Evolutionary conservation across 805 yeast genomes (phyloP).

Genomic region (Pichia rugopelliculosa): DNA sequence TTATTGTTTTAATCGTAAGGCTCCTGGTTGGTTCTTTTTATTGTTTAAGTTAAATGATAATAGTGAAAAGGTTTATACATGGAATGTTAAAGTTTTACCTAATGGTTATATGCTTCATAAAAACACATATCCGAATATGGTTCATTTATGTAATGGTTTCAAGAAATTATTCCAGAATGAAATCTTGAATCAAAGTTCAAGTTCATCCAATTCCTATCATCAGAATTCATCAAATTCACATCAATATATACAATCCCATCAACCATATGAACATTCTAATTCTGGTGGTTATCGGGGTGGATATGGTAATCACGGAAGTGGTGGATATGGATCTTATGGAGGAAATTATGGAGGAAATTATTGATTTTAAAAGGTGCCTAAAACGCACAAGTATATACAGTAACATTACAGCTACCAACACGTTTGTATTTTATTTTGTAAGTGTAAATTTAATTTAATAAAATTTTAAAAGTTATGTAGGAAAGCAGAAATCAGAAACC

Average conservation of each 20-base stretch:
- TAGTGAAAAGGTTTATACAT: slow-evolving; percentile 59
- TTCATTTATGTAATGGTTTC: slow-evolving; percentile 88
- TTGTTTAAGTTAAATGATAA: slow-evolving; percentile 73
- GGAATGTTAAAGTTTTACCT: slow-evolving; percentile 90
- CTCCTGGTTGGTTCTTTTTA: slow-evolving; percentile 89
- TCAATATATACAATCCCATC: slow-evolving; percentile 10
- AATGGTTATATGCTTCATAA: slow-evolving; percentile 77
- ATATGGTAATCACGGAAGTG: slow-evolving; percentile 10
- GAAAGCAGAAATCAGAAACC: background rate
- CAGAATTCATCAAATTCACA: background rate
- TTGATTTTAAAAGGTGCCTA: background rate
- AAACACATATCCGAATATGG: slow-evolving; percentile 83
- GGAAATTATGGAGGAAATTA: slow-evolving; percentile 3
- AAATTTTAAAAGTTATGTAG: background rate
- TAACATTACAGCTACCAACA: background rate
- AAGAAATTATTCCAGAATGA: slow-evolving; percentile 41
- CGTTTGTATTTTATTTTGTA: background rate
- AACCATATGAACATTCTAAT: background rate
- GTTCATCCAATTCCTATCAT: background rate
- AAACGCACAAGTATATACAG: background rate
- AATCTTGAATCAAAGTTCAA: slow-evolving; percentile 14
- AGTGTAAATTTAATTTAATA: background rate
- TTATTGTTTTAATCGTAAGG: slow-evolving; percentile 81
- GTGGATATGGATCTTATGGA: slow-evolving; percentile 6
- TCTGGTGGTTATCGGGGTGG: slow-evolving; percentile 10